Base-by-base conservation (phyloP, 768 basidiomycete genomes). In the Lentinula lateritia region DNA sequence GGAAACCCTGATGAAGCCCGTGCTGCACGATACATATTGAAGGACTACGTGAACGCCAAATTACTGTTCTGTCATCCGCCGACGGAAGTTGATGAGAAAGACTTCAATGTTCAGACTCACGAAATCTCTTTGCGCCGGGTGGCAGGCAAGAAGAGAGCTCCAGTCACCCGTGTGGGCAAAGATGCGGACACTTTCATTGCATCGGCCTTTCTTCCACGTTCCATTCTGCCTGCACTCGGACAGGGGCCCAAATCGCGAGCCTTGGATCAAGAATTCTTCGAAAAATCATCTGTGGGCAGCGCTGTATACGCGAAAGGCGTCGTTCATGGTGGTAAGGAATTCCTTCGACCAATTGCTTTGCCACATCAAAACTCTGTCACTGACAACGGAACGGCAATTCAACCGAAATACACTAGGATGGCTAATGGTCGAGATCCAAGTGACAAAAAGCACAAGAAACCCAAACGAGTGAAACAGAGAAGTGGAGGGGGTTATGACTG, bases 1-100 rank as follows among this genome's bases (percentile, higher is more conserved):
- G 97, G 97, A 46, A 97, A 95, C 74, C 95, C 96, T 9, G 97
- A 99, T 70, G 95, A 98, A 70, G 93, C 97, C 35, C 88, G 94
- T 56, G 86, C 97, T 0, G 93, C 96, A 15, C 86, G 97, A 62
- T 89, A 90, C 69, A 80, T 99, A 60, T 81, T 99, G 53, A 99
- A 99, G 73, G 97, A 99, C 75, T 99, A 95, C 69, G 95, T 98
- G 63, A 95, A 90, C 66, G 97, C 92, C 28, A 94, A 93, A 67
- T 80, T 99, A 0, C 80, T 98, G 8, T 98, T 84, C 72, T 94
- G 92, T 65, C 90, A 96, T 65, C 86, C 93, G 15, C 92, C 96
- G n/a, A 93, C 95, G 1, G 84, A 76, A 10, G 73, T 84, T 3
- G 69, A 82, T 1, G 82, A 87, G 35, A 79, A 83, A 52, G 76